phyloP scores from a whole-genome alignment of 495 filamentous ascomycete genomes.

The Neurospora intermedia region DNA sequence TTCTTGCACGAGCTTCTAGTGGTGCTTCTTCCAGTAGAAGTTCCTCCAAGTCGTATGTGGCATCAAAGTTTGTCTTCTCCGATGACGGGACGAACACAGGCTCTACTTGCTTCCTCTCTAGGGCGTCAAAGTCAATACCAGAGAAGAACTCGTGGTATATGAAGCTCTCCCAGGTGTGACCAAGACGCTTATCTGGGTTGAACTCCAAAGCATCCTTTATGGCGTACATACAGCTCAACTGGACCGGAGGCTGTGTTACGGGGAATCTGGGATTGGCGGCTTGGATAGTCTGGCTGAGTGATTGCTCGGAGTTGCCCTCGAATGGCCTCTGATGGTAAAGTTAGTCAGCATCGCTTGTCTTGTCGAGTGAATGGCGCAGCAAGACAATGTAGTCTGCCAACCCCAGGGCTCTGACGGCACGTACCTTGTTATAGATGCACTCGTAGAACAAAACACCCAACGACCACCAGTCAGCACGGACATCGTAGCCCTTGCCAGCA shows the following conservation, averaged over 20 bases:
- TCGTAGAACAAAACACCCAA: slow-evolving; percentile 95
- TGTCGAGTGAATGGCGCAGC: slow-evolving; percentile 6
- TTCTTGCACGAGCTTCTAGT: slow-evolving; percentile 78
- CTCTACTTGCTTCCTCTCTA: slow-evolving; percentile 82
- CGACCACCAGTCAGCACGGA: slow-evolving; percentile 97
- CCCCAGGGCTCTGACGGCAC: slow-evolving; percentile 9
- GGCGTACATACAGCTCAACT: slow-evolving; percentile 74
- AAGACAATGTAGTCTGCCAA: background rate
- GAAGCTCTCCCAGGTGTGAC: slow-evolving; percentile 70
- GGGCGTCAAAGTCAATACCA: slow-evolving; percentile 68
- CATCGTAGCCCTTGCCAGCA: slow-evolving; percentile 70
- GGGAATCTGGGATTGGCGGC: slow-evolving; percentile 78
- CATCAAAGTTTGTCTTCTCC: slow-evolving; percentile 98
- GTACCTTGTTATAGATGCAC: slow-evolving; percentile 96
- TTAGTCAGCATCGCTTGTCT: slow-evolving; percentile 27
- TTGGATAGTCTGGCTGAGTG: slow-evolving; percentile 68
- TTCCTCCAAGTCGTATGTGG: slow-evolving; percentile 95
- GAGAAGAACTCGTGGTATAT: slow-evolving; percentile 82
- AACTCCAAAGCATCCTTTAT: slow-evolving; percentile 72
- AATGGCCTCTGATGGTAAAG: slow-evolving; percentile 60
- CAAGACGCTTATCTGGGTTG: slow-evolving; percentile 71
- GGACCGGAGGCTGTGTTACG: slow-evolving; percentile 80
- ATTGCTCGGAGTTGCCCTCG: slow-evolving; percentile 73
- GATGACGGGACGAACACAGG: slow-evolving; percentile 86
- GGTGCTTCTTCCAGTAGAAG: slow-evolving; percentile 90